phyloP scores from a whole-genome alignment of 768 basidiomycete species.

The Pleurotus pulmonarius region DNA sequence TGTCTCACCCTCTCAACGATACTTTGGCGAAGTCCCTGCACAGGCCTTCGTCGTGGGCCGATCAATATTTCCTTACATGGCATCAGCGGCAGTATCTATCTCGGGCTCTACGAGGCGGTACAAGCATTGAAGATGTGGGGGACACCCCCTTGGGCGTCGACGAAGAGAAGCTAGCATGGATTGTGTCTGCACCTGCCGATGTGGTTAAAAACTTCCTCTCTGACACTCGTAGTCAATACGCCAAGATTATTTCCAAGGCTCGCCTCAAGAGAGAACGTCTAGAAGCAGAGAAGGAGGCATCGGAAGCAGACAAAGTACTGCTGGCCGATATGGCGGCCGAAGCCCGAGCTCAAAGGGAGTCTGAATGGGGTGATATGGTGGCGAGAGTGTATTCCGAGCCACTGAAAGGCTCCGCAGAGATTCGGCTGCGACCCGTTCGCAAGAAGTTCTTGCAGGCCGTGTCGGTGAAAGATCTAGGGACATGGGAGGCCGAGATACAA shows the following conservation, averaged over 20 bases:
- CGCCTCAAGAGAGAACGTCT: constrained; percentile 29
- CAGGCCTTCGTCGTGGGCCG: constrained; percentile 56
- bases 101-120: not conserved
- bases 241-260: constrained; percentile 40
- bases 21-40: constrained; percentile 49
- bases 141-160: constrained; percentile 39
- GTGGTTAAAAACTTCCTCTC: constrained; percentile 44
- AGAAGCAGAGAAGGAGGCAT: constrained; percentile 29
- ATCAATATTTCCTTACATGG: constrained; percentile 59
- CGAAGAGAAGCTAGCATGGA: constrained; percentile 45
- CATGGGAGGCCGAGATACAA: constrained; percentile 64
- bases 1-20: constrained; percentile 18
- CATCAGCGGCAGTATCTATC: constrained; percentile 65
- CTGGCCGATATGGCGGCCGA: constrained; percentile 66
- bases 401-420: constrained; percentile 40
- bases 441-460: constrained; percentile 56
- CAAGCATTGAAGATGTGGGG: not conserved
- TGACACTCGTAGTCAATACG: constrained; percentile 32
- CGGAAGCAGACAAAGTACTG: constrained; percentile 41
- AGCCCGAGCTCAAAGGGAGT: constrained; percentile 53
- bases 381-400: constrained; percentile 49
- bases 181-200: constrained; percentile 52
- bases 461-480: constrained; percentile 40
- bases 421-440: constrained; percentile 53
- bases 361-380: constrained; percentile 63